Evolutionary conservation across 768 basidiomycete genomes (phyloP).

Genomic region (Lentinus brumalis): DNA sequence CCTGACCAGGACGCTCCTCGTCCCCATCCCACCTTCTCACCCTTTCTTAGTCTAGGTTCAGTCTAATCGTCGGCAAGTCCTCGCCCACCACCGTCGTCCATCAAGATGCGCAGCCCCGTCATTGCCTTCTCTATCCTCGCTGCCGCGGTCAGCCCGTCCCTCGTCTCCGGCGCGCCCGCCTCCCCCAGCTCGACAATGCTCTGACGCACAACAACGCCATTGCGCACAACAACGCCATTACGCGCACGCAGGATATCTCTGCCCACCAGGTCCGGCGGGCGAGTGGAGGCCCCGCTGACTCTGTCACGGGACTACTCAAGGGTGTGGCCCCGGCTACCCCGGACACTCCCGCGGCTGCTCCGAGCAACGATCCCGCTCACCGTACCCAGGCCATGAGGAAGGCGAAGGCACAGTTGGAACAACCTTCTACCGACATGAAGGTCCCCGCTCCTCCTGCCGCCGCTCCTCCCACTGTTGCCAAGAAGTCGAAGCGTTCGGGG

Average conservation of each 20-base stretch:
- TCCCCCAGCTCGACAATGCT: slow-evolving; percentile 22
- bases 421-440: slow-evolving; percentile 1
- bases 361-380: neutral
- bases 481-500: slow-evolving; percentile 23
- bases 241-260: neutral
- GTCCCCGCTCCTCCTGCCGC: neutral
- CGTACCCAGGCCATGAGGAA: slow-evolving; percentile 17
- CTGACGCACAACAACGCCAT: slow-evolving; percentile 13
- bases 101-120: slow-evolving; percentile 35
- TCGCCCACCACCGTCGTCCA: slow-evolving; percentile 14
- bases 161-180: slow-evolving; percentile 30
- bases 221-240: neutral
- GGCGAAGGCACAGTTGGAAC: slow-evolving; percentile 9
- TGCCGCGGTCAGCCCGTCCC: slow-evolving; percentile 32
- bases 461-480: neutral
- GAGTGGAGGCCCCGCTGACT: no score
- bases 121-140: slow-evolving; percentile 33
- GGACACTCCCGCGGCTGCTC: neutral
- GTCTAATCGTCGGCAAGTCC: slow-evolving; percentile 26
- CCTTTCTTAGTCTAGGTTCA: slow-evolving; percentile 27
- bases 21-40: slow-evolving; percentile 19
- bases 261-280: neutral
- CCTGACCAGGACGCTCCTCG: neutral
- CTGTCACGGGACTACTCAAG: no score
- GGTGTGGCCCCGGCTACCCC: neutral